Evolutionary conservation across 805 yeast species (phyloP).

Genomic region (Wickerhamiella azyma): DNA sequence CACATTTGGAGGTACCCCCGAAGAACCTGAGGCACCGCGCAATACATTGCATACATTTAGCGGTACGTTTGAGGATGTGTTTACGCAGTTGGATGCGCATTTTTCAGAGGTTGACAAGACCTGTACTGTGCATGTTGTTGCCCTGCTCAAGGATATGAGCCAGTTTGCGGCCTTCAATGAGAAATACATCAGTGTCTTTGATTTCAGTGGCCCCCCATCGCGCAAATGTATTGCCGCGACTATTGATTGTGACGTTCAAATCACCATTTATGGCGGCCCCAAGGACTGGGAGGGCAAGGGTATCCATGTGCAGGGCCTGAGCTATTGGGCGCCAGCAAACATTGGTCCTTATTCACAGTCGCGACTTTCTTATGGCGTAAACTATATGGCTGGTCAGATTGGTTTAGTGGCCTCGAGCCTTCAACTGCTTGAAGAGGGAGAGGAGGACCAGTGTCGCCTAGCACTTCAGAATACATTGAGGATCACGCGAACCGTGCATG

Average conservation of each 20-base stretch:
- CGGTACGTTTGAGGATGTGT: constrained; percentile 9
- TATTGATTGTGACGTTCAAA: constrained; percentile 35
- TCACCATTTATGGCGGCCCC: constrained; percentile 41
- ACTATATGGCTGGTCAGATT: constrained; percentile 81
- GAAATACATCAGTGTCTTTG: constrained; percentile 45
- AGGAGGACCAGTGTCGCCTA: constrained; percentile 32
- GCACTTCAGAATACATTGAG: constrained; percentile 64
- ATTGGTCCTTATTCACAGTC: constrained; percentile 97
- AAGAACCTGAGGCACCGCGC: background rate
- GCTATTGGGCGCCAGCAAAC: constrained; percentile 98
- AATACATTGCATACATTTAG: background rate
- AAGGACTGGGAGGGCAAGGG: constrained; percentile 31
- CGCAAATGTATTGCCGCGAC: constrained; percentile 66
- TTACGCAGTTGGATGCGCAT: constrained; percentile 1
- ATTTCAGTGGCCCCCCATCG: constrained; percentile 65
- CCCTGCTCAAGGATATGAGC: constrained; percentile 46
- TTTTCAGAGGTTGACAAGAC: background rate
- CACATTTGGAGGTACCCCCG: background rate
- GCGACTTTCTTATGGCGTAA: constrained; percentile 35
- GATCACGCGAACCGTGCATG: constrained; percentile 43
- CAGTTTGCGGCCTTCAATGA: constrained; percentile 48
- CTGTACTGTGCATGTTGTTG: constrained; percentile 8
- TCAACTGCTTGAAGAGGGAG: constrained; percentile 31
- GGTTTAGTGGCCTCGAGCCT: constrained; percentile 65
- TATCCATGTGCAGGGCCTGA: constrained; percentile 79